These are phyloP conservation scores for Novakomyces olei DNA, from an alignment of 805 yeast genomes.

Conservation along the genomic window DNA sequence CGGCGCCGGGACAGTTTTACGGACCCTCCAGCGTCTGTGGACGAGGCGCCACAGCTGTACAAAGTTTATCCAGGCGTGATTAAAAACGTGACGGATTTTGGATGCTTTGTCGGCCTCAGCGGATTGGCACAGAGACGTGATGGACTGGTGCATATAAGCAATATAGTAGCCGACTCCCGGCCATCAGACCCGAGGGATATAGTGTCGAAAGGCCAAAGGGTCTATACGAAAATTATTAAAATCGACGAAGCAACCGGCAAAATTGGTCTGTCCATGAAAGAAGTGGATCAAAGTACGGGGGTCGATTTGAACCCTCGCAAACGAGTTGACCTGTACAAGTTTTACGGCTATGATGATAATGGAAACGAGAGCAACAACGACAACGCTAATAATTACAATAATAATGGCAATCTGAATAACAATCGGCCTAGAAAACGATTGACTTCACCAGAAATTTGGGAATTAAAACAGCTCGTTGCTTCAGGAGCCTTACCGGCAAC, in stretches of 20 bases:
- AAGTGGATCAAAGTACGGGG: conserved; percentile 53
- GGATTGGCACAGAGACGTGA: conserved; percentile 19
- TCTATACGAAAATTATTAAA: conserved; percentile 36
- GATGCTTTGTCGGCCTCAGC: conserved; percentile 48
- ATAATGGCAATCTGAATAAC: conserved; percentile 6
- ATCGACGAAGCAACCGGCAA: conserved; percentile 19
- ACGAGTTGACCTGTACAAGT: too few species aligned
- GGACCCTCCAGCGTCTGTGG: conserved; percentile 8
- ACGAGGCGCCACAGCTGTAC: conserved; percentile 20
- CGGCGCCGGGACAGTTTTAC: not conserved
- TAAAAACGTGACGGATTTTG: conserved; percentile 38
- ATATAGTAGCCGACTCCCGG: conserved; percentile 27
- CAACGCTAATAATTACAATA: too few species aligned
- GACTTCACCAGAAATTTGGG: conserved; percentile 84
- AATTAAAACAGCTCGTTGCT: conserved; percentile 57
- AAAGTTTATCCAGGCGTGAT: conserved; percentile 41
- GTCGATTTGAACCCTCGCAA: conserved; percentile 13
- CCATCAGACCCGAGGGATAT: conserved; percentile 38
- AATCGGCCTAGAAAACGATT: conserved; percentile 21
- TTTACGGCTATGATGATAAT: too few species aligned
- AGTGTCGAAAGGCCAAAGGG: conserved; percentile 33
- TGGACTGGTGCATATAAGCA: conserved; percentile 65
- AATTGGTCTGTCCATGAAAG: conserved; percentile 44
- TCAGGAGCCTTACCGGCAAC: conserved; percentile 49
- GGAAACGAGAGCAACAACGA: too few species aligned